Percentiles rank a stretch among this genome's conserved stretches.
Conservation (phyloP, 352 stramenopile genomes). For the Pythium rhizo-oryzae region DNA sequence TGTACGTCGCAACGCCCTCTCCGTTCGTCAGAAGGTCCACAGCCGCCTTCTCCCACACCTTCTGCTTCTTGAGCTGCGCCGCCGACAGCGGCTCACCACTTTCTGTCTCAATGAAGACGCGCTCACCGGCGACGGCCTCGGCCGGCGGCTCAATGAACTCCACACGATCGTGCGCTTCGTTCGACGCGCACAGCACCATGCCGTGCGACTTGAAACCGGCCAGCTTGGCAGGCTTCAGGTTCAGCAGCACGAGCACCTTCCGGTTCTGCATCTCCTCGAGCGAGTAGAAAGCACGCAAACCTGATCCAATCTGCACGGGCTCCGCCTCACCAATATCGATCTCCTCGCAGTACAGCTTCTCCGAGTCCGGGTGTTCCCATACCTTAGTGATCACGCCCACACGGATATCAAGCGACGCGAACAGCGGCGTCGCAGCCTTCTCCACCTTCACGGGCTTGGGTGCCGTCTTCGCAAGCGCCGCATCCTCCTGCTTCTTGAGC, state of each 20-base stretch:
- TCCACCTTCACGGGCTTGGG: slow-evolving; percentile 46
- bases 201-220: slow-evolving; percentile 96
- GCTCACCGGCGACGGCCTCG: slow-evolving; percentile 92
- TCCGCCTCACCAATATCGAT: slow-evolving; percentile 96
- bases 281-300: slow-evolving; percentile 95
- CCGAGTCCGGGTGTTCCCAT: slow-evolving; percentile 85
- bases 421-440: slow-evolving; percentile 65
- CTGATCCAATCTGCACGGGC: slow-evolving; percentile 95
- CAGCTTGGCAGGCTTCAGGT: slow-evolving; percentile 98
- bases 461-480: slow-evolving; percentile 46
- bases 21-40: slow-evolving; percentile 74
- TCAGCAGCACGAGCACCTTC: slow-evolving; percentile 97
- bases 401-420: slow-evolving; percentile 79
- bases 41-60: slow-evolving; percentile 80
- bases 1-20: slow-evolving; percentile 77
- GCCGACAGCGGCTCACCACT: slow-evolving; percentile 72
- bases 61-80: slow-evolving; percentile 89
- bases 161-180: slow-evolving; percentile 89
- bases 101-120: slow-evolving; percentile 86
- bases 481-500: slow-evolving; percentile 58
- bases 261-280: slow-evolving; percentile 95
- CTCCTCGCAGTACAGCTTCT: slow-evolving; percentile 99
- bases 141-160: slow-evolving; percentile 95
- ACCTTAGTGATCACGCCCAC: slow-evolving; percentile 81
- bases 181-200: slow-evolving; percentile 97